phyloP scores from a whole-genome alignment of 1,284 basidiomycete genomes.

The Chondrostereum purpureum region DNA sequence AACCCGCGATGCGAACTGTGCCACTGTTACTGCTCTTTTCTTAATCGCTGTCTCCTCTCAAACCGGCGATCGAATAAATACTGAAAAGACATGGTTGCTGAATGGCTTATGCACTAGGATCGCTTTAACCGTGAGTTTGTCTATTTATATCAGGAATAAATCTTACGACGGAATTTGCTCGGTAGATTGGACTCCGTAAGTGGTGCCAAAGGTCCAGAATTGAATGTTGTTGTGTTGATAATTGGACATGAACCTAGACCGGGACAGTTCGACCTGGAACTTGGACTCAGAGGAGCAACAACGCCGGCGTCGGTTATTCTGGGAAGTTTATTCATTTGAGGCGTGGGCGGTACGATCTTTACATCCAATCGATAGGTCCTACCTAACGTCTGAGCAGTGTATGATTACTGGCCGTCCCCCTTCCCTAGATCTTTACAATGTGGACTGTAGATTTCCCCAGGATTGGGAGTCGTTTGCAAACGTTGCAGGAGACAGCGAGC shows the following conservation, averaged over 20 bases:
- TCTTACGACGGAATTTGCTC: background rate
- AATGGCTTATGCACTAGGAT: conserved; percentile 36
- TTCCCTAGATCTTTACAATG: conserved; percentile 35
- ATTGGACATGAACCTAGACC: conserved; percentile 28
- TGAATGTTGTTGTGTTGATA: background rate
- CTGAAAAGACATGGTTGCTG: conserved; percentile 42
- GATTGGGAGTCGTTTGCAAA: conserved; percentile 28
- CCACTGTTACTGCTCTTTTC: conserved; percentile 44
- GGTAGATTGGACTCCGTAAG: conserved; percentile 47
- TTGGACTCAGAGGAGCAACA: conserved; percentile 42
- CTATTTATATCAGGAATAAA: conserved; percentile 1
- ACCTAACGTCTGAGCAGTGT: conserved; percentile 24
- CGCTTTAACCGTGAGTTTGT: conserved; percentile 36
- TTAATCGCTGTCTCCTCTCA: conserved; percentile 38
- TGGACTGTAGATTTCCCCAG: conserved; percentile 46
- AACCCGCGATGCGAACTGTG: conserved; percentile 34
- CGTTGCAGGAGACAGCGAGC: conserved; percentile 27
- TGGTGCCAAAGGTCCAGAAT: conserved; percentile 6
- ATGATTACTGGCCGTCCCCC: conserved; percentile 43
- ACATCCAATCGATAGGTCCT: background rate
- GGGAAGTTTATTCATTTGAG: conserved; percentile 49
- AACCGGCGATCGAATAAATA: conserved; percentile 33
- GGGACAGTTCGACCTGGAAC: conserved; percentile 46
- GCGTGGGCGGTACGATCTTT: conserved; percentile 37
- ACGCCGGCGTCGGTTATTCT: conserved; percentile 42